Evolutionary conservation across 495 filamentous ascomycete genomes (phyloP), one percentile per base, ranked within the genome.

Genomic region (Daldinia grandis): DNA sequence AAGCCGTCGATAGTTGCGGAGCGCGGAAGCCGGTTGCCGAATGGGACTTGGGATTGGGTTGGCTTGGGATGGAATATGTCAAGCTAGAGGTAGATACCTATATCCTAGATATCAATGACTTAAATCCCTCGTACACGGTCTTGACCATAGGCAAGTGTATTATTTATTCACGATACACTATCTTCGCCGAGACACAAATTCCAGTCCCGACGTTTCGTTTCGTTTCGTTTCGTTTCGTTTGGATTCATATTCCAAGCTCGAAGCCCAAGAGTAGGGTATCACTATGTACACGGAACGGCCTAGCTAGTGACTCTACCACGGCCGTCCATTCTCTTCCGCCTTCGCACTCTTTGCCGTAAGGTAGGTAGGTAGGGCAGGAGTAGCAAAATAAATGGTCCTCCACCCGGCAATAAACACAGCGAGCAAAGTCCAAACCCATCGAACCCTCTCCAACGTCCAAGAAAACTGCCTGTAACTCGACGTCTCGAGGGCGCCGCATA

Each of bases 231-330:
- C 4, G 31, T 33, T 33, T 33, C 31, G 1, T 30, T 53, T 53
- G 14, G 49, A 30, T 35, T 35, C 50, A 28, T 30, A 35, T 30
- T 8, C 37, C 21, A 55, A 40, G 53, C 58, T 24, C 3, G 21
- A 15, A 55, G 60, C 35, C 28, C 31, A 42, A 49, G 62, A 65
- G 62, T 37, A 61, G 68, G 68, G 62, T 70, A 70, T 70, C 68
- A 57, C 44, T 70, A 70, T 70, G 17, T 69, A 69, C 60, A 69
- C 54, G 27, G 3, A 30, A 56, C 30, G n/a, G 15, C 42, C 55
- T 54, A 62, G 17, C 55, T 54, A 62, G 17, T 62, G 50, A 38
- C 17, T 31, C 61, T 21, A 35, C 65, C 25, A 21, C 40, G 17
- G 21, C 47, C 40, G 30, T 55, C 31, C 30, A 27, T 28, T 6